Conservation (phyloP, 148 eudicot genomes). For the Amaranthus cruentus region DNA sequence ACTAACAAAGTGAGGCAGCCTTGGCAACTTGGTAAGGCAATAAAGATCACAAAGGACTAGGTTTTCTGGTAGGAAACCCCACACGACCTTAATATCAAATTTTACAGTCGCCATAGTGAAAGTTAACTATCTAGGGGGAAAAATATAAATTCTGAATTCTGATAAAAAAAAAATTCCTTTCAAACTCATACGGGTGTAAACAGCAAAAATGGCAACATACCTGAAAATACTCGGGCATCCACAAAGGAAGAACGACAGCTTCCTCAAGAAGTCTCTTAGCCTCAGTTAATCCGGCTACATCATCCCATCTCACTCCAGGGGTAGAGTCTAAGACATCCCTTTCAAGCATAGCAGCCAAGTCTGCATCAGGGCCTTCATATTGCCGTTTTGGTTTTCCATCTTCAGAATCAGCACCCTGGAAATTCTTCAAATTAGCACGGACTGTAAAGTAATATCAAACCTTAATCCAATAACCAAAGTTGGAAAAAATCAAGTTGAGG, state of each 20-base stretch:
- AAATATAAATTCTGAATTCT: neutral
- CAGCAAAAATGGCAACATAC: conserved; percentile 30
- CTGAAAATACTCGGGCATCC: conserved; percentile 99
- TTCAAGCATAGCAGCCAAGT: conserved; percentile 99
- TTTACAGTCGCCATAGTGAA: neutral
- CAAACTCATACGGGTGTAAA: conserved; percentile 2
- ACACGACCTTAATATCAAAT: neutral
- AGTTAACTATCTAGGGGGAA: neutral
- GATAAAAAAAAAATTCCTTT: neutral
- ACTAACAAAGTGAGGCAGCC: neutral
- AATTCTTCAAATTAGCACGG: conserved; percentile 17
- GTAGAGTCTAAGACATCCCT: conserved; percentile 90
- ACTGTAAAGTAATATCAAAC: neutral
- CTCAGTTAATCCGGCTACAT: conserved; percentile 93
- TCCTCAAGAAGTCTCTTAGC: conserved; percentile 98
- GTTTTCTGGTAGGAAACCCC: neutral
- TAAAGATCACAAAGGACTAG: neutral
- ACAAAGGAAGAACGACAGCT: conserved; percentile 97
- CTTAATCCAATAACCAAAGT: neutral
- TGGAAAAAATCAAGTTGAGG: neutral
- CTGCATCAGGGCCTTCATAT: conserved; percentile 96
- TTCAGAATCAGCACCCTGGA: conserved; percentile 84
- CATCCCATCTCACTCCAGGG: conserved; percentile 99
- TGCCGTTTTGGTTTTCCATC: conserved; percentile 82
- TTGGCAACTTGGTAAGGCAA: neutral